These are phyloP conservation scores for Azolla pinnata DNA, from an alignment of 75 land plant genomes.

Conservation along the genomic window DNA sequence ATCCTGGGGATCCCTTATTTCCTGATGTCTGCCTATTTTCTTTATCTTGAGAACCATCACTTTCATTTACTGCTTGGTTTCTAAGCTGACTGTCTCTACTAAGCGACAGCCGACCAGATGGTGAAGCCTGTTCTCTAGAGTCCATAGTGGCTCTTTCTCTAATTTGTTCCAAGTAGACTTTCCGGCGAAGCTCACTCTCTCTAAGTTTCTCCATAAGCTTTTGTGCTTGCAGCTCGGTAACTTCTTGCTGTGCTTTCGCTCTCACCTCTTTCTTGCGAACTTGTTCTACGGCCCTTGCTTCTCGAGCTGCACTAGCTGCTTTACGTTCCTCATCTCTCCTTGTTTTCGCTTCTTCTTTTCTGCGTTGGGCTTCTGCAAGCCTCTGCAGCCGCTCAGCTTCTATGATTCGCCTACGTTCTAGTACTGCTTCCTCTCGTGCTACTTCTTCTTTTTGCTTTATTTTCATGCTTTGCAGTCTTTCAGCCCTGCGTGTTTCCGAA, in stretches of 20 bases:
- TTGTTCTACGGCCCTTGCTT: constrained; percentile 77
- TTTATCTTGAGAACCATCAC: constrained; percentile 31
- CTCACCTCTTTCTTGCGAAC: constrained; percentile 73
- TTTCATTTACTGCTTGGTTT: constrained; percentile 11
- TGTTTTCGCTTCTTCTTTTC: constrained; percentile 86
- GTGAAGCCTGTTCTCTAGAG: constrained; percentile 77
- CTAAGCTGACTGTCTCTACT: constrained; percentile 48
- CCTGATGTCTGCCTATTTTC: not conserved
- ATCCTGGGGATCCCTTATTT: not conserved
- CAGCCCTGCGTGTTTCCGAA: constrained; percentile 85
- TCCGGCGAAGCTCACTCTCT: constrained; percentile 87
- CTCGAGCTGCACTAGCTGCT: constrained; percentile 89
- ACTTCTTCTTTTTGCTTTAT: constrained; percentile 84
- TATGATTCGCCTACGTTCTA: constrained; percentile 69
- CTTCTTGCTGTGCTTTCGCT: constrained; percentile 88
- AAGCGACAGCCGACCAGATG: constrained; percentile 49
- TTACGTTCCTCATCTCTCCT: constrained; percentile 91
- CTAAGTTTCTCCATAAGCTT: constrained; percentile 76
- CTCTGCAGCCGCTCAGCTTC: constrained; percentile 88
- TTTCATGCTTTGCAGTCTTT: constrained; percentile 70
- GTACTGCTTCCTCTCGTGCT: constrained; percentile 87
- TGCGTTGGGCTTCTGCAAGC: constrained; percentile 76
- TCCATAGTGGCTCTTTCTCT: constrained; percentile 86
- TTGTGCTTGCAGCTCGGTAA: constrained; percentile 84
- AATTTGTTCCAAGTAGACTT: constrained; percentile 84